Percentiles rank a stretch among this genome's conserved stretches.
These are phyloP conservation scores for Diaporthe helianthi DNA, from an alignment of 2,329 filamentous ascomycete species.

Conservation along the genomic window DNA sequence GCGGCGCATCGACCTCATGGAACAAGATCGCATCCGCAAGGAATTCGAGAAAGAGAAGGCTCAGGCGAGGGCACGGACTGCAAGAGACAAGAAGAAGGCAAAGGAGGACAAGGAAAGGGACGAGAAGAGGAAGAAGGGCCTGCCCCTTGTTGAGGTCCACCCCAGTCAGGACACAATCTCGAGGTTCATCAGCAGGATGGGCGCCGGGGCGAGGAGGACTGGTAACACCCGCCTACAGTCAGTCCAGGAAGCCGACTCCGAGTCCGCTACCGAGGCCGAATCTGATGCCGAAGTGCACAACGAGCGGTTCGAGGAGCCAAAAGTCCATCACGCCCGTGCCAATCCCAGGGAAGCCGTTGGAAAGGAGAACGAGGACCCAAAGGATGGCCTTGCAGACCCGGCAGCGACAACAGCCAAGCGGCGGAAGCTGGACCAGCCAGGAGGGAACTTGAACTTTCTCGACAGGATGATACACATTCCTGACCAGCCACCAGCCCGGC, in stretches of 20 bases:
- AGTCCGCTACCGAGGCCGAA: slow-evolving; percentile 16
- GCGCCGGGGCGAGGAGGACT: slow-evolving; percentile 42
- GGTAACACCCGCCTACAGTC: slow-evolving; percentile 33
- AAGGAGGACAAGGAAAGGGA: slow-evolving; percentile 58
- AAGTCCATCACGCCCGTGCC: too few relatives aligned
- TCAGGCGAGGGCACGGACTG: slow-evolving; percentile 54
- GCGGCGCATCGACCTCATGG: slow-evolving; percentile 49
- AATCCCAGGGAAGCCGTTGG: neutral
- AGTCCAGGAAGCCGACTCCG: slow-evolving; percentile 15
- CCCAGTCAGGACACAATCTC: slow-evolving; percentile 66
- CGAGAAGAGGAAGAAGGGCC: slow-evolving; percentile 57
- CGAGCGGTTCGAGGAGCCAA: neutral
- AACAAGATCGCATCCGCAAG: slow-evolving; percentile 62
- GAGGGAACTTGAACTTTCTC: neutral
- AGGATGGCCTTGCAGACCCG: neutral
- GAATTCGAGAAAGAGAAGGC: slow-evolving; percentile 59
- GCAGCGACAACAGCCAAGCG: slow-evolving; percentile 25
- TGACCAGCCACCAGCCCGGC: neutral
- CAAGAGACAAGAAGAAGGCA: slow-evolving; percentile 62
- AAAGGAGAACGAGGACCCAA: slow-evolving; percentile 17
- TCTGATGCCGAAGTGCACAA: neutral
- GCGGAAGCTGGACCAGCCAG: slow-evolving; percentile 6
- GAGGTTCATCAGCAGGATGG: slow-evolving; percentile 54
- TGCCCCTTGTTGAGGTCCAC: slow-evolving; percentile 61
- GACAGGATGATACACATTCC: slow-evolving; percentile 13